Conservation (phyloP, 2,329 filamentous ascomycete species). For the Thelonectria blattea region DNA sequence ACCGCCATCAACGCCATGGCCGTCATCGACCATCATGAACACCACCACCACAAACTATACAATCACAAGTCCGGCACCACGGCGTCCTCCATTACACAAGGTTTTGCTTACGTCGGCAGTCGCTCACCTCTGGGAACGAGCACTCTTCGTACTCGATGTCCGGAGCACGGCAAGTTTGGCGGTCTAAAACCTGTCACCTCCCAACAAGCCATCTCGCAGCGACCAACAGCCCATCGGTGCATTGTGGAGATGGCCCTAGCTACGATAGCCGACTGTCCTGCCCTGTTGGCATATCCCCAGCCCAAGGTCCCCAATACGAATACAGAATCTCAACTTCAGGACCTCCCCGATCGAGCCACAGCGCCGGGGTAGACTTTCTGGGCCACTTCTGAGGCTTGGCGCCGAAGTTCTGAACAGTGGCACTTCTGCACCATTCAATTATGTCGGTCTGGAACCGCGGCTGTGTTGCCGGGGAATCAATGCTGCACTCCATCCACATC, state of each 20-base stretch:
- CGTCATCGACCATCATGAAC: not conserved
- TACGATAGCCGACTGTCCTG: not conserved
- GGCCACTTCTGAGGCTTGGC: conserved; percentile 6
- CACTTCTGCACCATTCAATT: not conserved
- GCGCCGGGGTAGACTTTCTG: not conserved
- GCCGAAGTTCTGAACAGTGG: not conserved
- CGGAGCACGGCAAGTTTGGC: not conserved
- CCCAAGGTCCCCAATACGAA: conserved; percentile 15
- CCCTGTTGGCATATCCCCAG: not conserved
- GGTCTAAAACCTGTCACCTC: conserved; percentile 3
- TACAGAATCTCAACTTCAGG: conserved; percentile 10
- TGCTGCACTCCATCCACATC: not conserved
- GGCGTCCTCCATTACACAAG: not conserved
- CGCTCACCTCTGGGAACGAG: not conserved
- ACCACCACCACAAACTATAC: not conserved
- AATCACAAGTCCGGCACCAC: not conserved
- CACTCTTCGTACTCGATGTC: not conserved
- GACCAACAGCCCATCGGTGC: conserved; percentile 11
- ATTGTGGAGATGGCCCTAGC: not conserved
- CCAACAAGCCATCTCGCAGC: conserved; percentile 4
- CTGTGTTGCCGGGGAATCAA: not conserved
- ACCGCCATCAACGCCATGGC: conserved; percentile 8
- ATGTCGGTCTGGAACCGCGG: conserved; percentile 5
- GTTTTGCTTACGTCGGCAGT: conserved; percentile 6
- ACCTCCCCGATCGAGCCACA: conserved; percentile 5